phyloP scores from a whole-genome alignment of 1,284 basidiomycete species.

The Apiotrichum gamsii region DNA sequence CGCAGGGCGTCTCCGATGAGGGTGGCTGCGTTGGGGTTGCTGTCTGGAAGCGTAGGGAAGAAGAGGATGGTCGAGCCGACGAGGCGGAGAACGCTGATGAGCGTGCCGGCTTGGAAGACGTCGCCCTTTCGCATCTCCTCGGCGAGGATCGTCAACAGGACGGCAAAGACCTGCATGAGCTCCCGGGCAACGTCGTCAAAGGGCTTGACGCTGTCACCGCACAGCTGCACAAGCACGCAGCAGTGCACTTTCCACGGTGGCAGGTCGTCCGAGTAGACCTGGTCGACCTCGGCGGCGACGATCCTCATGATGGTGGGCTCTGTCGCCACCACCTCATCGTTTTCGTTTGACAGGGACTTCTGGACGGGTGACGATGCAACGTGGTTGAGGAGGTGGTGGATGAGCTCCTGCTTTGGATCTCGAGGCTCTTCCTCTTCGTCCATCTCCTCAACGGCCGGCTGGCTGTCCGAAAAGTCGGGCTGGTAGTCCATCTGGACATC shows the following conservation, averaged over 20 bases:
- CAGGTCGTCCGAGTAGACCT: too few species aligned
- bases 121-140: too few species aligned
- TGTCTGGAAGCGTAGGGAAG: conserved; percentile 15
- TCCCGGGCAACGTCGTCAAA: conserved; percentile 10
- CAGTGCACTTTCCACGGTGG: neutral
- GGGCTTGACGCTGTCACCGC: conserved; percentile 10
- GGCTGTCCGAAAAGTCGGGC: conserved; percentile 8
- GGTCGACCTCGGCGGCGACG: conserved; percentile 5
- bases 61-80: conserved; percentile 16
- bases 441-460: neutral
- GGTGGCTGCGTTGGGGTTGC: neutral
- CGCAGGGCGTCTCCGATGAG: neutral
- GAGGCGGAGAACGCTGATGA: conserved; percentile 15
- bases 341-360: conserved; percentile 9
- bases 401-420: conserved; percentile 22
- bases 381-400: conserved; percentile 36
- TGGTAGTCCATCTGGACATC: conserved; percentile 15
- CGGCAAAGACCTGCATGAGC: neutral
- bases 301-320: conserved; percentile 31
- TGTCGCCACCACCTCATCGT: neutral
- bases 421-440: conserved; percentile 11
- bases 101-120: too few species aligned
- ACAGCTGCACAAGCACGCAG: conserved; percentile 14
- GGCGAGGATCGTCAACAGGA: neutral
- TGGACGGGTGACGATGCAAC: conserved; percentile 12